Evolutionary conservation across 2,329 filamentous ascomycete genomes (phyloP).

Genomic region (Elsinoe ampelina): DNA sequence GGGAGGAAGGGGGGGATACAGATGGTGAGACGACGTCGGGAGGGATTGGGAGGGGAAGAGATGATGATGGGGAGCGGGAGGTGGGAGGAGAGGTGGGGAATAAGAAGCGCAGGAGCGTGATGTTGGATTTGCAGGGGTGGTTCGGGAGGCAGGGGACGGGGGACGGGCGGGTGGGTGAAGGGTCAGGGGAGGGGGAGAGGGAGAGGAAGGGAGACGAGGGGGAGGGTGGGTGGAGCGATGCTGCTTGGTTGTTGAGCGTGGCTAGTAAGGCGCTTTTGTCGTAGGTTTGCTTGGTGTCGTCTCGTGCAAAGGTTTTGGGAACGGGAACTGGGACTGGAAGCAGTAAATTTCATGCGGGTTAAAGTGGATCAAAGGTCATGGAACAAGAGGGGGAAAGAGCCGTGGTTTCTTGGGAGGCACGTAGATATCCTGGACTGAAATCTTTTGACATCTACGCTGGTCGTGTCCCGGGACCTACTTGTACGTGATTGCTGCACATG

Average conservation of each 20-base stretch:
- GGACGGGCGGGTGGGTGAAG: constrained; percentile 34
- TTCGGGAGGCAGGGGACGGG: constrained; percentile 49
- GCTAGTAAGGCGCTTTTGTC: constrained; percentile 36
- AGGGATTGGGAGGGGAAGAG: constrained; percentile 28
- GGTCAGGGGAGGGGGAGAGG: constrained; percentile 24
- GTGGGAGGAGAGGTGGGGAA: constrained; percentile 18
- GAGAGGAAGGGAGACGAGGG: constrained; percentile 27
- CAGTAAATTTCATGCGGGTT: neutral
- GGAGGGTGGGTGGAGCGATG: constrained; percentile 49
- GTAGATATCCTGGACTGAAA: too few species aligned
- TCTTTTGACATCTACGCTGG: too few species aligned
- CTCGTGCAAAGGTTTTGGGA: neutral
- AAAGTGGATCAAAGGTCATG: too few species aligned
- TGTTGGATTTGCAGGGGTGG: constrained; percentile 37
- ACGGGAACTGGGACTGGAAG: neutral
- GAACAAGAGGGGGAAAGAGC: too few species aligned
- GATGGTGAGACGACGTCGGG: neutral
- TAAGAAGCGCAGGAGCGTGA: constrained; percentile 21
- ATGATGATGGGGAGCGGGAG: constrained; percentile 26
- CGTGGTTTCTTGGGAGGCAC: too few species aligned
- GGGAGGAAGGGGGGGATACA: neutral
- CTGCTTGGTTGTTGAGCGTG: constrained; percentile 48
- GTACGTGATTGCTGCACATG: too few species aligned
- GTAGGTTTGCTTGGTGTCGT: neutral
- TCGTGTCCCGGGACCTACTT: too few species aligned